These are phyloP conservation scores for Cladophialophora chaetospira DNA, from an alignment of 2,329 filamentous ascomycete species.

Conservation along the genomic window DNA sequence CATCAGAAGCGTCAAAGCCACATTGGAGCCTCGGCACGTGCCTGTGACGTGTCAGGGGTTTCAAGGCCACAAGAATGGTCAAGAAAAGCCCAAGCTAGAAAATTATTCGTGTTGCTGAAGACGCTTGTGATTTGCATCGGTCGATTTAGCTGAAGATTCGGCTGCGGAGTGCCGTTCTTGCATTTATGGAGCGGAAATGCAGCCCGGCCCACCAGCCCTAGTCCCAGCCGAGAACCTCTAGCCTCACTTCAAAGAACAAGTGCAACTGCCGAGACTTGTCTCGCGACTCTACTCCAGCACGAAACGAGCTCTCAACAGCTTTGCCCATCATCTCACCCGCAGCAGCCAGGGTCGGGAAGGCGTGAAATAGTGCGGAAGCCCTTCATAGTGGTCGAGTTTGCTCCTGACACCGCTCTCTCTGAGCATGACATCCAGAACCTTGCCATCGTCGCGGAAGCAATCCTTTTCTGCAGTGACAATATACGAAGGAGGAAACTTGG, in stretches of 20 bases:
- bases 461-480: slow-evolving; percentile 33
- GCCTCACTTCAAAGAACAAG: not conserved
- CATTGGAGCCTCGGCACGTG: slow-evolving; percentile 7
- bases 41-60: not conserved
- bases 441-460: slow-evolving; percentile 52
- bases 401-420: slow-evolving; percentile 49
- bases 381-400: slow-evolving; percentile 48
- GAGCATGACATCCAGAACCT: slow-evolving; percentile 54
- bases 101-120: not conserved
- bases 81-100: slow-evolving; percentile 11
- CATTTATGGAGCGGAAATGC: not conserved
- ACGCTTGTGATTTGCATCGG: not conserved
- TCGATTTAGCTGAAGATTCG: not conserved
- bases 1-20: not conserved
- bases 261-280: not conserved
- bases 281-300: slow-evolving; percentile 16
- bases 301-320: slow-evolving; percentile 26
- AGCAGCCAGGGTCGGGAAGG: slow-evolving; percentile 22
- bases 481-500: slow-evolving; percentile 27
- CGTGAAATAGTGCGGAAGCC: slow-evolving; percentile 45
- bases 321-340: slow-evolving; percentile 29
- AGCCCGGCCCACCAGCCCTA: too few species aligned
- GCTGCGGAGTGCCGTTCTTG: not conserved
- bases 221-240: not conserved
- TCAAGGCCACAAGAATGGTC: not conserved